Evolutionary conservation across 2,329 filamentous ascomycete genomes (phyloP), one percentile per base, ranked within the genome.

Genomic region (Claviceps maximensis): DNA sequence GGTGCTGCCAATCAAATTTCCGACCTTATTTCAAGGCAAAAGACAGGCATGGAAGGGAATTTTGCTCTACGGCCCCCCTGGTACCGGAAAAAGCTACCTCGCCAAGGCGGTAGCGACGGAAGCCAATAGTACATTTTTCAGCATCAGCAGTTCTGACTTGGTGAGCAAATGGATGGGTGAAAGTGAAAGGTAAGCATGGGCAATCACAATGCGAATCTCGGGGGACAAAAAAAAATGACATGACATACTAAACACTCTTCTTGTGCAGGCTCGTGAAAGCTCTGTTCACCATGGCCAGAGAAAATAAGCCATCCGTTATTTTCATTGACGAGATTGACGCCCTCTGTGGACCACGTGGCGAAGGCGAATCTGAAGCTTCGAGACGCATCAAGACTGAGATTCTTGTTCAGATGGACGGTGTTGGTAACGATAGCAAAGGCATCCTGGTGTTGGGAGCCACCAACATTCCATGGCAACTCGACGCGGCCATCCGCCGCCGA

Each of bases 91-190:
- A 76, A 93, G 87, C 75, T 96, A 96, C 69, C 75, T 98, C 52
- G 93, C 93, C 57, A 98, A 97, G 70, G 93, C 93, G 2, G 91
- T 98, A 50, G 93, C 93, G 51, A 98, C 93, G 19, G 93, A 98
- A 71, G 93, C 93, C 55, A 97, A 98, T 70, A 96, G 90, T 70
- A 97, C 93, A 3, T 98, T 98, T 68, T 98, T 98, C 78, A 96
- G 89, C 65, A 91, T 98, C 59, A 95, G 88, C 71, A 95, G 88
- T 76, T 95, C 89, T 65, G 93, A 98, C 67, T 70, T 98, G 69
- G 93, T 98, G 56, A 95, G 89, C 69, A 98, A 98, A 68, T 98
- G 93, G 93, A 98, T 98, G 93, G 93, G 93, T 74, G 93, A 98
- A 71, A 94, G 87, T 76, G 93, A 98, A 81, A 82, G 89, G 88